These are phyloP conservation scores for Russula ochroleuca DNA, from an alignment of 768 basidiomycete genomes.

Conservation along the genomic window DNA sequence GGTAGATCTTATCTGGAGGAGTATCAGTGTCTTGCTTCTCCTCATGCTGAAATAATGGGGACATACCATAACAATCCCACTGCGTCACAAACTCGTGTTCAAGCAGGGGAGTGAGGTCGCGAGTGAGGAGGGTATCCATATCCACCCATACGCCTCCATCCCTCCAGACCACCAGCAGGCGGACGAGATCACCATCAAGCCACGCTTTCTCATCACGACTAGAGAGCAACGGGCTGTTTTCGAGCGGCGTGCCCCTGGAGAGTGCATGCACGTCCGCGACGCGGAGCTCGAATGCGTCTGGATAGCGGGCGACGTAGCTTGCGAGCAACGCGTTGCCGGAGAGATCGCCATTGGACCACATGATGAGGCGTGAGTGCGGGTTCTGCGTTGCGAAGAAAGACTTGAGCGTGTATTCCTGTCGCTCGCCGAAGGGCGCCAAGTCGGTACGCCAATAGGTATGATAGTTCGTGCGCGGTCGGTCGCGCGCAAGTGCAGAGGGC, in stretches of 20 bases:
- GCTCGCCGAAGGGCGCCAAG: constrained; percentile 69
- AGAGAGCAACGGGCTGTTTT: constrained; percentile 55
- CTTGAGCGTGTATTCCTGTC: constrained; percentile 89
- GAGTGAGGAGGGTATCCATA: constrained; percentile 91
- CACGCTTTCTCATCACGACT: constrained; percentile 77
- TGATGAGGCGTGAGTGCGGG: constrained; percentile 55
- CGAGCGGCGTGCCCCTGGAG: constrained; percentile 72
- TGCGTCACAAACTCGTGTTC: constrained; percentile 98
- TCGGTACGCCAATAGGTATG: constrained; percentile 96
- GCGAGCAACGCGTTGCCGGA: constrained; percentile 51
- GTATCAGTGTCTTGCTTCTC: not conserved
- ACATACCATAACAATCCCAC: constrained; percentile 96
- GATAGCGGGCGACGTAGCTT: constrained; percentile 57
- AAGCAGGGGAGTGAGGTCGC: constrained; percentile 79
- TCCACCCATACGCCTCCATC: constrained; percentile 95
- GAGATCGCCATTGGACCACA: constrained; percentile 92
- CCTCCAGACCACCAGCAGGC: constrained; percentile 83
- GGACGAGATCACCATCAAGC: constrained; percentile 92
- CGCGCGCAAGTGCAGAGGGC: not conserved
- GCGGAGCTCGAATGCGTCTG: constrained; percentile 65
- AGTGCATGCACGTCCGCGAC: constrained; percentile 62
- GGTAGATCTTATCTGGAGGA: constrained; percentile 25
- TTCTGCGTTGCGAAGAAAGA: constrained; percentile 93
- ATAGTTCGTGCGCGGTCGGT: constrained; percentile 55
- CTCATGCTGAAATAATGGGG: not conserved